Percentiles rank a stretch among this genome's conserved stretches.
Conservation (phyloP, 225 moss, liverwort and hornwort species). For the Marchantia polymorpha region DNA sequence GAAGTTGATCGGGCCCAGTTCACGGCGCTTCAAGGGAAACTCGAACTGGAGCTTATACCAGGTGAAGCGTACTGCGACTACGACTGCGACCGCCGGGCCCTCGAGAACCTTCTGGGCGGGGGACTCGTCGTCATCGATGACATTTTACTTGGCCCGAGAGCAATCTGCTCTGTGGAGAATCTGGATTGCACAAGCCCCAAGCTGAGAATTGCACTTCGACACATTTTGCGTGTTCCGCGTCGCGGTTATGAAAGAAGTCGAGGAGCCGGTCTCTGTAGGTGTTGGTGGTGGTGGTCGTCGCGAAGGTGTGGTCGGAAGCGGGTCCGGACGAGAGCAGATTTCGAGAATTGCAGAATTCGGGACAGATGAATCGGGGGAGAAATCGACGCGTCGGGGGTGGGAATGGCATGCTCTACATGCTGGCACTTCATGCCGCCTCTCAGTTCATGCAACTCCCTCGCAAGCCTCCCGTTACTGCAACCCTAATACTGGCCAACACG, state of each 20-base stretch:
- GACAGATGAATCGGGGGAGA: conserved; percentile 35
- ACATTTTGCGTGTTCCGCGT: too few species aligned
- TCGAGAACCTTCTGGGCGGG: not conserved
- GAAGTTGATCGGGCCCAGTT: not conserved
- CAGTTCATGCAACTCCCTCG: conserved; percentile 72
- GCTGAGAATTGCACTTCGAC: too few species aligned
- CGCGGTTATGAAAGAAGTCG: too few species aligned
- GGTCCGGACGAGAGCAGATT: not conserved
- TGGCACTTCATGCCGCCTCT: conserved; percentile 69
- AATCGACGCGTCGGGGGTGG: conserved; percentile 36
- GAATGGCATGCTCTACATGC: conserved; percentile 83
- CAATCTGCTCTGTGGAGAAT: not conserved
- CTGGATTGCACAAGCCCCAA: too few species aligned
- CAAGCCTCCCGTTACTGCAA: conserved; percentile 76
- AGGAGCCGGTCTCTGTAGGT: too few species aligned
- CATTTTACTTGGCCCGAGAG: not conserved
- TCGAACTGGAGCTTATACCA: too few species aligned
- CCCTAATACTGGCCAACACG: conserved; percentile 64
- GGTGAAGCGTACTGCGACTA: too few species aligned
- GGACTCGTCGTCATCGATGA: not conserved
- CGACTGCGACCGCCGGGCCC: not conserved
- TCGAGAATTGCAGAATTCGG: not conserved
- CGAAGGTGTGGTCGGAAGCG: not conserved
- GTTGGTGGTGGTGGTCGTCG: too few species aligned
- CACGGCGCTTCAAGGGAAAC: not conserved